These are phyloP conservation scores for Closterium sp. DNA, from an alignment of 139 green algal genomes.

Conservation along the genomic window DNA sequence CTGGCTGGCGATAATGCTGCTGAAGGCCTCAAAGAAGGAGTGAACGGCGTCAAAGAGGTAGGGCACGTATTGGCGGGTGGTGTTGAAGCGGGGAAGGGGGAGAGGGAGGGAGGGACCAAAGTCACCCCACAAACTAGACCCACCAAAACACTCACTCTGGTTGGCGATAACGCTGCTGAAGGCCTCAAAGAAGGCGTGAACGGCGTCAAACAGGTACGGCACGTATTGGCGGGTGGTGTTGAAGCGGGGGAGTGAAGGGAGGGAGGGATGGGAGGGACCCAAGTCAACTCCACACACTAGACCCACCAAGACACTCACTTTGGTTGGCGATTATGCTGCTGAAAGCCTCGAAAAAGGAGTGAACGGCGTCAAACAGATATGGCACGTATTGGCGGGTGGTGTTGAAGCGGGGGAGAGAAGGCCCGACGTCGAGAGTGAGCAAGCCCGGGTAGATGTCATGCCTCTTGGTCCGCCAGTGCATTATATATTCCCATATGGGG, in stretches of 20 bases:
- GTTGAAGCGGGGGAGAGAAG: background rate
- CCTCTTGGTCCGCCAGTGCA: background rate
- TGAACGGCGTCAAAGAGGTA: conserved; percentile 17
- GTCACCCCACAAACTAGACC: no score
- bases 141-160: background rate
- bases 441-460: background rate
- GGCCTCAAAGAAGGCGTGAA: no score
- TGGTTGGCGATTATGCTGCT: background rate
- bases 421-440: background rate
- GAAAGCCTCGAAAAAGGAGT: background rate
- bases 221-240: background rate
- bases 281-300: background rate
- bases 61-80: conserved; percentile 14
- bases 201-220: background rate
- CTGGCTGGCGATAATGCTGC: background rate
- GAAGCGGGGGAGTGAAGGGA: background rate
- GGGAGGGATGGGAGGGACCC: background rate
- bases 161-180: no score
- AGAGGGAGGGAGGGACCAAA: no score
- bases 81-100: background rate
- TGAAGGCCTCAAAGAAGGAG: background rate
- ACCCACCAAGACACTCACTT: background rate
- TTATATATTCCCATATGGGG: background rate
- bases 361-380: conserved; percentile 20
- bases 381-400: conserved; percentile 19